Evolutionary conservation across 306 rosid species (phyloP).

Genomic region (Pyrus pyrifolia): DNA sequence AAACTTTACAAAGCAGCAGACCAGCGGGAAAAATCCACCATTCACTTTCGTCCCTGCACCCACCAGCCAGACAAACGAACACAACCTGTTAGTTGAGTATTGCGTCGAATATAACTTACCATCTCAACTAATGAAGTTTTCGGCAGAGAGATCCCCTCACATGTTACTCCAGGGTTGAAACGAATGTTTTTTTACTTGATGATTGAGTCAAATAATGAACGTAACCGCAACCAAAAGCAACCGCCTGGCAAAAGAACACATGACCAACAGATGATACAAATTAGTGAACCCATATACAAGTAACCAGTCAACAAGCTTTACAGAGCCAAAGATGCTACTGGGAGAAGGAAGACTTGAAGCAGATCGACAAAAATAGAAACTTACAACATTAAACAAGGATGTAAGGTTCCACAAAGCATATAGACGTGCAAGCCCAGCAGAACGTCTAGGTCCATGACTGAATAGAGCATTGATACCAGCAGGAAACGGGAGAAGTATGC

Average conservation of each 20-base stretch:
- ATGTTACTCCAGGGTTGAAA: conserved; percentile 82
- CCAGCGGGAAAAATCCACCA: conserved; percentile 96
- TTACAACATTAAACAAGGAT: conserved; percentile 79
- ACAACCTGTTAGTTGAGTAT: not conserved
- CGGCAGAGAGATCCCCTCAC: conserved; percentile 39
- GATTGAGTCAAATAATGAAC: conserved; percentile 65
- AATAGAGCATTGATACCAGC: conserved; percentile 98
- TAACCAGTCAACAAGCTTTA: not conserved
- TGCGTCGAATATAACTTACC: not conserved
- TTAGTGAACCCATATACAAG: not conserved
- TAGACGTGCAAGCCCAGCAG: conserved; percentile 94
- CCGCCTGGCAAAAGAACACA: conserved; percentile 41
- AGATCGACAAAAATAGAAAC: conserved; percentile 21
- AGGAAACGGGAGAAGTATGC: conserved; percentile 94
- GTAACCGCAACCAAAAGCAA: conserved; percentile 91
- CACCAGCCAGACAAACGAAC: conserved; percentile 3
- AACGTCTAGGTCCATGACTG: conserved; percentile 97
- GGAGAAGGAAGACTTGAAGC: not conserved
- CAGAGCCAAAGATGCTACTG: not conserved
- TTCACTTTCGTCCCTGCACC: conserved; percentile 92
- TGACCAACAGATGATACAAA: not conserved
- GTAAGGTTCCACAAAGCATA: conserved; percentile 93
- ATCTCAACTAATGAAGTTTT: not conserved
- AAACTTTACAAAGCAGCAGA: conserved; percentile 76
- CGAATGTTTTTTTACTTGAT: conserved; percentile 46